phyloP scores from a whole-genome alignment of 768 basidiomycete species.

The Dacryopinax primogenitus region DNA sequence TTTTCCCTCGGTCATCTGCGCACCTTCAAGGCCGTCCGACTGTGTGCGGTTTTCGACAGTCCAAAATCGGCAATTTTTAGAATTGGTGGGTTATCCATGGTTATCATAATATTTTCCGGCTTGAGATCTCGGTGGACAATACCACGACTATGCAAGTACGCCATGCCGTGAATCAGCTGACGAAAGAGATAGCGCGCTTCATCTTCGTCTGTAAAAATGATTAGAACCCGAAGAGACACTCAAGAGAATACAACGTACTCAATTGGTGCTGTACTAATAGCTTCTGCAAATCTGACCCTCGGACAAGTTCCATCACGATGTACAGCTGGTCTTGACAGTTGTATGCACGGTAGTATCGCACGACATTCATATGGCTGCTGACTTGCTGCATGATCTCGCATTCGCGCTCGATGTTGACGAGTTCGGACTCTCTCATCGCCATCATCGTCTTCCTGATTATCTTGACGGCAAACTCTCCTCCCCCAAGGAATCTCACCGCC shows the following conservation, averaged over 20 bases:
- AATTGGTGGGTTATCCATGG: constrained; percentile 47
- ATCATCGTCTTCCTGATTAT: background rate
- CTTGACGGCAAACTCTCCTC: background rate
- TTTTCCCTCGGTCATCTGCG: constrained; percentile 19
- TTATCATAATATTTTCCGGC: constrained; percentile 76
- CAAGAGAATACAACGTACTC: background rate
- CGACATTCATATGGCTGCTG: background rate
- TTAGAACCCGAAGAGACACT: background rate
- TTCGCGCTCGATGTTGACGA: background rate
- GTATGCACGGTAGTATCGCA: background rate
- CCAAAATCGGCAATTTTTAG: constrained; percentile 96
- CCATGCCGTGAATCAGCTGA: constrained; percentile 85
- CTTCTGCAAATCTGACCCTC: background rate
- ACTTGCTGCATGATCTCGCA: background rate
- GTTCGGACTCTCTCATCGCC: background rate
- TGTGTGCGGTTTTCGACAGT: constrained; percentile 81
- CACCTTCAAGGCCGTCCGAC: constrained; percentile 62
- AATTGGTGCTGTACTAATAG: background rate
- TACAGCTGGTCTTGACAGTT: background rate
- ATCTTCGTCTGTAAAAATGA: background rate
- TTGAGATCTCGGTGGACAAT: constrained; percentile 96
- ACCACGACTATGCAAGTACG: constrained; percentile 91
- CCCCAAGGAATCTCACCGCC: background rate
- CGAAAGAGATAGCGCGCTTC: constrained; percentile 43
- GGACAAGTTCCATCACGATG: background rate